Base-by-base conservation (phyloP, 192 early-diverging fungal species). In the Coemansia reversa region DNA sequence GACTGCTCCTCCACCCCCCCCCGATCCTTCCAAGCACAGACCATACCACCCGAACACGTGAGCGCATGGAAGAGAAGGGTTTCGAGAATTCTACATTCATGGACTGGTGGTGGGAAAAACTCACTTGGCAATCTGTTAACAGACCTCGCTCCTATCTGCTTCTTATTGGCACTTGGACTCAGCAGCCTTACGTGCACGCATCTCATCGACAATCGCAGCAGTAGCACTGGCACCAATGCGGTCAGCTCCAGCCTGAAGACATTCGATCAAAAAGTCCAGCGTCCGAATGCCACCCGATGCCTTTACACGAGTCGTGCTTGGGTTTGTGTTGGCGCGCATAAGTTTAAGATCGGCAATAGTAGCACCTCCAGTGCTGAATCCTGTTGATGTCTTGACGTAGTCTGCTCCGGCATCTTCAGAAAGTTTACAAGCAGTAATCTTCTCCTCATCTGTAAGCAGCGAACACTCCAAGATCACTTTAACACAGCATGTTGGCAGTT, bases 391-490 rank as follows among this genome's bases (percentile, higher is more conserved):
- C 76, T 87, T 87, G 32, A 87, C 86, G 55, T 84, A 87, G 23
- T 87, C 76, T 5, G 86, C 83, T 16, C 86, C 84, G 3, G 86
- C 84, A 19, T 75, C 65, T 23, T 79, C 75, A 0, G 74, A 48
- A 7, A 76, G 48, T 57, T 60, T 48, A 49, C 86, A 85, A 0
- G 83, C 84, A 5, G 56, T 22, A 12, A 75, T 50, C 59, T 83
- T 87, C 55, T 87, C 84, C 12, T 78, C 83, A 5, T 84, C 79
- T 4, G 74, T 83, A 19, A 87, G 72, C 54, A 85, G 69, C 35
- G 83, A 80, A 53, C 82, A 85, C 54, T 87, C 86, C n/a, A 87
- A 81, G 1, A 87, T 87, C 18, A 87, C 84, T 59, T 87, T 87
- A 58, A 84, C 71, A 39, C 81, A 76, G 39, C 83, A 83, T 8